A percentile compares a stretch with the other conserved stretches of the same genome.
Evolutionary conservation across 2,329 filamentous ascomycete genomes (phyloP).

Genomic region (Arthrobotrys megalospora): DNA sequence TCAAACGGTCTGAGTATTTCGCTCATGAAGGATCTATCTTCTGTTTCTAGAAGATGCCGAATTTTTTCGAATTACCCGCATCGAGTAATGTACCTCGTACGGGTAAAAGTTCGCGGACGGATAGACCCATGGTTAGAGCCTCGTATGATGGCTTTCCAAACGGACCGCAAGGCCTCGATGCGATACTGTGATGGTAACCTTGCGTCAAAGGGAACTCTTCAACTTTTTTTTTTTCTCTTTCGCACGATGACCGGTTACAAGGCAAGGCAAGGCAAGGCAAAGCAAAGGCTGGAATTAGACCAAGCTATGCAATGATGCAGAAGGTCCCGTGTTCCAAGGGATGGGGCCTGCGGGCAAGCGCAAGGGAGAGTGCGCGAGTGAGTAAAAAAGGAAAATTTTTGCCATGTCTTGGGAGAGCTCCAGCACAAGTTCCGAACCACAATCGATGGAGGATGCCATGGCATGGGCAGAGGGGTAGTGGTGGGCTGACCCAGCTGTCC

Average conservation of each 20-base stretch:
- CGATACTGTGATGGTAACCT: constrained; percentile 18
- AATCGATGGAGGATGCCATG: constrained; percentile 23
- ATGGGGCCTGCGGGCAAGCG: constrained; percentile 26
- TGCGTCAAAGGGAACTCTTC: background rate
- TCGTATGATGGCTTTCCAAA: constrained; percentile 20
- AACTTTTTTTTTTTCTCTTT: constrained; percentile 23
- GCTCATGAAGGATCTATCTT: constrained; percentile 16
- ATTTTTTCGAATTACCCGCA: constrained; percentile 27
- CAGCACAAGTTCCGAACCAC: constrained; percentile 53
- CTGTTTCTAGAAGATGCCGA: constrained; percentile 20
- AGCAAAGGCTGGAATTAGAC: background rate
- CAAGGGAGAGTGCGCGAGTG: constrained; percentile 16
- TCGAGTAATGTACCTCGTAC: constrained; percentile 41
- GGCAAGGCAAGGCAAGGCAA: constrained; percentile 16
- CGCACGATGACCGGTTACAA: background rate
- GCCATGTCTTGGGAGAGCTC: constrained; percentile 53
- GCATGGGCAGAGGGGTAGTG: constrained; percentile 22
- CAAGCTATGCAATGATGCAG: constrained; percentile 40
- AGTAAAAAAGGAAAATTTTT: constrained; percentile 53
- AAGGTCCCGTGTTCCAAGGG: constrained; percentile 55
- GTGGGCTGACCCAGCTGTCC: constrained; percentile 55
- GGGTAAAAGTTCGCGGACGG: constrained; percentile 35
- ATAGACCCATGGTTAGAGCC: constrained; percentile 24
- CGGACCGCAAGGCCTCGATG: constrained; percentile 16
- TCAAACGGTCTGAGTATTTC: constrained; percentile 8